A percentile compares a stretch with the other conserved stretches of the same genome.
Conservation (phyloP, 2,329 filamentous ascomycete genomes). For the Aspergillus tamarii region DNA sequence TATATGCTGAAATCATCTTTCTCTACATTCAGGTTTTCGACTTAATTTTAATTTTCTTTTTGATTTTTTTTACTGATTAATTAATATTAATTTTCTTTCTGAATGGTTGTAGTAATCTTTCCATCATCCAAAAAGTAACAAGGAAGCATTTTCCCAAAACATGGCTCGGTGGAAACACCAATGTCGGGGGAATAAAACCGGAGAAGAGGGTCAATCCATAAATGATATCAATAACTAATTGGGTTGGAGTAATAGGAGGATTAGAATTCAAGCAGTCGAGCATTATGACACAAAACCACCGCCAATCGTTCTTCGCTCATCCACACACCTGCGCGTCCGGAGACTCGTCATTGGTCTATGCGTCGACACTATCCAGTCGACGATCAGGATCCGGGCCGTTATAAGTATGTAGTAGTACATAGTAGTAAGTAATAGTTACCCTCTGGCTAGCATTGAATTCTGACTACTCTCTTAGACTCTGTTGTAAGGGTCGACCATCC, state of each 20-base stretch:
- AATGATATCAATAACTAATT: not conserved
- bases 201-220: not conserved
- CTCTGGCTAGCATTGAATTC: not conserved
- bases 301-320: slow-evolving; percentile 15
- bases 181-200: not conserved
- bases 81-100: not conserved
- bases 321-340: slow-evolving; percentile 25
- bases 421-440: not conserved
- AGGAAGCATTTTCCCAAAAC: not conserved
- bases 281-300: not conserved
- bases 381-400: not conserved
- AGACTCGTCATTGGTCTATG: slow-evolving; percentile 29
- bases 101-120: not conserved
- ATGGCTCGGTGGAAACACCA: not conserved
- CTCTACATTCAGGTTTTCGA: not conserved
- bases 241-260: not conserved
- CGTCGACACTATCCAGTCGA: not conserved
- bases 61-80: not conserved
- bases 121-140: not conserved
- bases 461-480: not conserved
- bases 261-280: not conserved
- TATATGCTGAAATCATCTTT: not conserved
- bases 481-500: not conserved
- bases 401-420: not conserved
- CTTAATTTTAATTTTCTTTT: not conserved